Conservation (phyloP, 306 rosid genomes). For the Fagus sylvatica region DNA sequence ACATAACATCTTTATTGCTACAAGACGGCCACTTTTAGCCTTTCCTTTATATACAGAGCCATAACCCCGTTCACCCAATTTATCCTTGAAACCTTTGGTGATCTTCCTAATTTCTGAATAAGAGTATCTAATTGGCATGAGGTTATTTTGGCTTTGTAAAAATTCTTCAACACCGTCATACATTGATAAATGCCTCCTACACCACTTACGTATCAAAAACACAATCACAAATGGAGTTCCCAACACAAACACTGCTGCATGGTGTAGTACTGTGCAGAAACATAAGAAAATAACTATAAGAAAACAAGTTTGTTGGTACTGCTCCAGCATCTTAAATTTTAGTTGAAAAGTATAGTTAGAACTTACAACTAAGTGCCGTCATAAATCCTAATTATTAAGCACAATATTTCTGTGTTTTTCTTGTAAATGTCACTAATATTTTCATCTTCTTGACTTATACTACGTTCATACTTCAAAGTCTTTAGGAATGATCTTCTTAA, state of each 20-base stretch:
- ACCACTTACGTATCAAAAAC: conserved; percentile 17
- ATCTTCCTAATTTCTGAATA: conserved; percentile 19
- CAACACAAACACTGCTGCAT: not conserved
- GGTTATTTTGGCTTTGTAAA: not conserved
- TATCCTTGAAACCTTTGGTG: conserved; percentile 12
- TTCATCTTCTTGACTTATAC: no score
- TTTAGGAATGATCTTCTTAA: no score
- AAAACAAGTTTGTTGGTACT: not conserved
- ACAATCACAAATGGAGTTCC: not conserved
- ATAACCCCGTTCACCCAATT: conserved; percentile 24
- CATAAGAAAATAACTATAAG: not conserved
- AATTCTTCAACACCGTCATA: conserved; percentile 10
- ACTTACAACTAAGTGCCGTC: no score
- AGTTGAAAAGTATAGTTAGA: not conserved
- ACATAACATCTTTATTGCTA: conserved; percentile 15
- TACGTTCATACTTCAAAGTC: no score
- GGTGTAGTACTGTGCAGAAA: not conserved
- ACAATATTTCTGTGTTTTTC: no score
- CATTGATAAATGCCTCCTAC: conserved; percentile 28
- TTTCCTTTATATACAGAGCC: conserved; percentile 17
- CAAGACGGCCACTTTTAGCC: conserved; percentile 13
- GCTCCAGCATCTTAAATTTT: not conserved
- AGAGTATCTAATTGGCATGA: conserved; percentile 23
- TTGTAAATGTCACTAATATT: no score
- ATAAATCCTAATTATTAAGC: no score